A percentile compares a stretch with the other conserved stretches of the same genome.
These are phyloP conservation scores for Pseudocercospora musae DNA, from an alignment of 2,329 filamentous ascomycete species.

Conservation along the genomic window DNA sequence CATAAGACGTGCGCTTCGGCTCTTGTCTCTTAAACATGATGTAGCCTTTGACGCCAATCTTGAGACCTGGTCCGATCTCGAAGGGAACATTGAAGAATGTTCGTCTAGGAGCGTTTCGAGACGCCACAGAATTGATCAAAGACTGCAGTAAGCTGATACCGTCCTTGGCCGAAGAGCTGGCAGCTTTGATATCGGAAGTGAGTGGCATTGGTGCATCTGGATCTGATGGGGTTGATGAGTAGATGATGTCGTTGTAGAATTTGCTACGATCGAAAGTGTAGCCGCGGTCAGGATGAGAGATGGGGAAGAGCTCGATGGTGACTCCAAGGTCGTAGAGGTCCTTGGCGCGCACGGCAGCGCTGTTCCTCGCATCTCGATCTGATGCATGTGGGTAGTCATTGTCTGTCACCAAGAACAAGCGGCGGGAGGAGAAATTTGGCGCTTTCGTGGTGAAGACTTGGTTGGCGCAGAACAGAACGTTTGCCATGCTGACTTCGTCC, in stretches of 20 bases:
- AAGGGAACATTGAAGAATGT: conserved; percentile 84
- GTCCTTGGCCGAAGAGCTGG: conserved; percentile 63
- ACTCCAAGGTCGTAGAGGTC: conserved; percentile 94
- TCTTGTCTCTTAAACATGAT: conserved; percentile 81
- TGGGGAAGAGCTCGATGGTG: conserved; percentile 87
- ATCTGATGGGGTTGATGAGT: conserved; percentile 66
- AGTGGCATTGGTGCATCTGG: conserved; percentile 63
- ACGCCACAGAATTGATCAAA: conserved; percentile 83
- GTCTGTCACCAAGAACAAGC: conserved; percentile 94
- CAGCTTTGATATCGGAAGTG: conserved; percentile 50
- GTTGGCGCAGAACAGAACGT: conserved; percentile 90
- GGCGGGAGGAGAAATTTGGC: conserved; percentile 85
- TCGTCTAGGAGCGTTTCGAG: conserved; percentile 80
- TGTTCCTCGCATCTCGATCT: conserved; percentile 69
- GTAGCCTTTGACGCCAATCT: conserved; percentile 90
- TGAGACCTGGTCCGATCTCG: conserved; percentile 78
- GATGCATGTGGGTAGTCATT: conserved; percentile 79
- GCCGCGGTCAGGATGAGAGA: conserved; percentile 59
- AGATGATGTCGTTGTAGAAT: conserved; percentile 96
- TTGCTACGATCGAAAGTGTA: conserved; percentile 74
- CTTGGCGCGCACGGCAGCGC: conserved; percentile 82
- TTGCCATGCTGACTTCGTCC: conserved; percentile 75
- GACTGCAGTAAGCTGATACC: conserved; percentile 76
- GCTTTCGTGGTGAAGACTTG: conserved; percentile 95
- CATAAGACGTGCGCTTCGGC: conserved; percentile 76